Evolutionary conservation across 2,329 filamentous ascomycete genomes (phyloP).

Genomic region (Fusarium domesticum): DNA sequence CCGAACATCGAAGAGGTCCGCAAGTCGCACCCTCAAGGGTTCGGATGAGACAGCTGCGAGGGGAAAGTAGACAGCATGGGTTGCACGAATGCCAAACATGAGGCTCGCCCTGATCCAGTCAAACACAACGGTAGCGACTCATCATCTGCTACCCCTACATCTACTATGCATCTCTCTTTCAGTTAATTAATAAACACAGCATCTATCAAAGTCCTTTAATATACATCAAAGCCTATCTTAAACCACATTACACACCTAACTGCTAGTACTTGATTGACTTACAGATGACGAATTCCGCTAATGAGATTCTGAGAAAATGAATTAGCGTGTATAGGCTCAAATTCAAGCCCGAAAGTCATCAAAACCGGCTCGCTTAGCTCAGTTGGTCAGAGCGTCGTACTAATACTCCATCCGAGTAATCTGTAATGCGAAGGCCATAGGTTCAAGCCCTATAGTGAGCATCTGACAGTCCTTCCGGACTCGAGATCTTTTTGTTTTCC

Average conservation of each 20-base stretch:
- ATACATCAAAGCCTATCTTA: too few species aligned
- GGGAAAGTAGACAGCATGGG: slow-evolving; percentile 2
- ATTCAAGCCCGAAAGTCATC: background rate
- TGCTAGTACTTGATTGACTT: too few species aligned
- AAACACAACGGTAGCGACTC: background rate
- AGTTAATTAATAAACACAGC: too few species aligned
- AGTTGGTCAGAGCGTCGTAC: background rate
- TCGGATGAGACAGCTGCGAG: slow-evolving; percentile 24
- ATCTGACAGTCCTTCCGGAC: background rate
- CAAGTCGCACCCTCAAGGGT: slow-evolving; percentile 15
- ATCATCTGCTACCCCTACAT: too few species aligned
- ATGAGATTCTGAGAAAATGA: too few species aligned
- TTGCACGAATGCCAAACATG: slow-evolving; percentile 13
- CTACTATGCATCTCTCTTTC: too few species aligned
- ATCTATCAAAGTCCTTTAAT: too few species aligned
- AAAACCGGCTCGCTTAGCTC: background rate
- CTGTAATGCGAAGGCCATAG: background rate
- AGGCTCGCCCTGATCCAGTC: slow-evolving; percentile 11
- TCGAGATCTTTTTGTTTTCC: background rate
- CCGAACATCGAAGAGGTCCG: slow-evolving; percentile 15
- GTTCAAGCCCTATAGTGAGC: background rate
- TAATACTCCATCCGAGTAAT: background rate
- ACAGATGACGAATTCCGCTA: background rate
- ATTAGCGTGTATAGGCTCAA: background rate
- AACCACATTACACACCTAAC: too few species aligned